Conservation (phyloP, 208 protist species). For the Trypanosoma scelopori region DNA sequence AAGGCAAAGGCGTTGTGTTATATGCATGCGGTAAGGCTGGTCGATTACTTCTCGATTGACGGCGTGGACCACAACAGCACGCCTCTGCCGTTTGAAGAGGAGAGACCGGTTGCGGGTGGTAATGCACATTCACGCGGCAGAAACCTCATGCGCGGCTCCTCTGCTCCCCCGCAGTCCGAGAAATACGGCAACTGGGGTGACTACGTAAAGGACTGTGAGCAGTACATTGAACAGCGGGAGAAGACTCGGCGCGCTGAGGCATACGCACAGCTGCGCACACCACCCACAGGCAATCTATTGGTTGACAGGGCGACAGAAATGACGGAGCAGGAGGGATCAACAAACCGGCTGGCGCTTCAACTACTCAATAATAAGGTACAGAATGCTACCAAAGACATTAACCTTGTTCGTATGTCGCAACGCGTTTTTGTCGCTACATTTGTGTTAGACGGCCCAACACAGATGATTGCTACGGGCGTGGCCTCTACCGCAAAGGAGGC, state of each 20-base stretch:
- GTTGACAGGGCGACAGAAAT: slow-evolving; percentile 53
- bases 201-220: slow-evolving; percentile 40
- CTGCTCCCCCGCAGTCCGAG: slow-evolving; percentile 22
- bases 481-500: slow-evolving; percentile 43
- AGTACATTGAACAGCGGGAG: slow-evolving; percentile 29
- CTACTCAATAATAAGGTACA: slow-evolving; percentile 46
- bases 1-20: slow-evolving; percentile 55
- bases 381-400: slow-evolving; percentile 36
- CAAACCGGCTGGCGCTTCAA: slow-evolving; percentile 31
- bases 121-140: background rate
- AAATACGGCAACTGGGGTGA: slow-evolving; percentile 35
- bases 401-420: slow-evolving; percentile 21
- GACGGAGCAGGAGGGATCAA: slow-evolving; percentile 19
- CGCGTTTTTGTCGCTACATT: slow-evolving; percentile 55
- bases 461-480: slow-evolving; percentile 54
- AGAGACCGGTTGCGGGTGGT: background rate
- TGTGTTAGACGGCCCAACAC: slow-evolving; percentile 34
- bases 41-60: slow-evolving; percentile 63
- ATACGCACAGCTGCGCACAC: slow-evolving; percentile 34
- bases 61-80: background rate
- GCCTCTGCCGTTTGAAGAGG: slow-evolving; percentile 18
- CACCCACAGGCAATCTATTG: slow-evolving; percentile 41
- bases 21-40: slow-evolving; percentile 70
- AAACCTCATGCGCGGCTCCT: background rate
- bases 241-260: slow-evolving; percentile 13